phyloP scores from a whole-genome alignment of 169 alveolate genomes.

The Eimeria necatrix region DNA sequence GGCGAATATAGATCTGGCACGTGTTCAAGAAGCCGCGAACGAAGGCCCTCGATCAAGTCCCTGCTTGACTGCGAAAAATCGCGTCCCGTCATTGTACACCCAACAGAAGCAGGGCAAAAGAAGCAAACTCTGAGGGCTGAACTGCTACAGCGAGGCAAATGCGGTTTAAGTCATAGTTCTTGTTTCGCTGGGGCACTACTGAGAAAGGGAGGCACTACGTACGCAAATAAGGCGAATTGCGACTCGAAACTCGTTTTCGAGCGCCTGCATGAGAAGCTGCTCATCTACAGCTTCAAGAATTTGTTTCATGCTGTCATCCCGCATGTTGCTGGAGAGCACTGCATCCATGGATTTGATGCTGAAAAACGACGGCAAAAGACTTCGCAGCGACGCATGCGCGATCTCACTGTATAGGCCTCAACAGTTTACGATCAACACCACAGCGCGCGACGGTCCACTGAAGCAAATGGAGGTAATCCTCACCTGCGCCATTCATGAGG shows the following conservation, averaged over 20 bases:
- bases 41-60: slow-evolving; percentile 15
- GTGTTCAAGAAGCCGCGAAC: background rate
- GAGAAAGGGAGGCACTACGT: background rate
- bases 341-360: background rate
- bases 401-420: too few relatives aligned
- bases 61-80: background rate
- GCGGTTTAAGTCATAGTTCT: too few relatives aligned
- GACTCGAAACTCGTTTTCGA: slow-evolving; percentile 26
- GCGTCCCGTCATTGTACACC: too few relatives aligned
- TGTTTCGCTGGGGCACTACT: too few relatives aligned
- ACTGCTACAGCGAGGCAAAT: too few relatives aligned
- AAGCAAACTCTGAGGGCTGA: too few relatives aligned
- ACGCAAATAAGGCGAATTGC: slow-evolving; percentile 32
- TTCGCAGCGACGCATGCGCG: background rate
- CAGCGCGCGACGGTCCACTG: too few relatives aligned
- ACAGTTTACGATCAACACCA: too few relatives aligned
- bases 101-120: too few relatives aligned
- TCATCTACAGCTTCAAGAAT: slow-evolving; percentile 57
- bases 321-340: slow-evolving; percentile 13
- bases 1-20: background rate
- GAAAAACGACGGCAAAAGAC: background rate
- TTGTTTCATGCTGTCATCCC: slow-evolving; percentile 6
- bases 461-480: background rate
- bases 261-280: slow-evolving; percentile 12
- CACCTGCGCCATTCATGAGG: slow-evolving; percentile 4